Conservation (phyloP, 2,329 filamentous ascomycete species). For the Pyrenophora teres region DNA sequence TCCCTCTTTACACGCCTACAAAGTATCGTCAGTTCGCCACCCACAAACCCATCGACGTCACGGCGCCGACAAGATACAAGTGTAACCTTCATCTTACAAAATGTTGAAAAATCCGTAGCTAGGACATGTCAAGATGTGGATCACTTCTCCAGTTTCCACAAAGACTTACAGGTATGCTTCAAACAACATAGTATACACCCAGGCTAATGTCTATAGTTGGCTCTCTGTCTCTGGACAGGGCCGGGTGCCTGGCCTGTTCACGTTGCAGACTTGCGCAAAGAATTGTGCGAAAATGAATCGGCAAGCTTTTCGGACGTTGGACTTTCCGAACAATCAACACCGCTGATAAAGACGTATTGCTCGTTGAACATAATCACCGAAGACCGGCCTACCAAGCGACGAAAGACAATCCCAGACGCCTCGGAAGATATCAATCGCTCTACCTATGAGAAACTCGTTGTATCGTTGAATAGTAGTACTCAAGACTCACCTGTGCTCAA, state of each 20-base stretch:
- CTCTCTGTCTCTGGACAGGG: constrained; percentile 42
- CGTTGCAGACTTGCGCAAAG: constrained; percentile 27
- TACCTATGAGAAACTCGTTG: constrained; percentile 28
- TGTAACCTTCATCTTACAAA: constrained; percentile 14
- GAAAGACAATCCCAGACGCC: constrained; percentile 23
- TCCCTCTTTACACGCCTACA: constrained; percentile 28
- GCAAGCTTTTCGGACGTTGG: constrained; percentile 29
- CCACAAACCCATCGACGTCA: background rate
- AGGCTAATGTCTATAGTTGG: constrained; percentile 30
- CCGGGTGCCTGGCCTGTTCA: constrained; percentile 33
- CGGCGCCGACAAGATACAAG: constrained; percentile 6
- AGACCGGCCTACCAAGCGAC: constrained; percentile 38
- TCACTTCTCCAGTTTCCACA: constrained; percentile 24
- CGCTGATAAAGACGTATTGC: constrained; percentile 23
- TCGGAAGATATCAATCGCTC: constrained; percentile 16
- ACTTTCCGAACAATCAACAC: constrained; percentile 26
- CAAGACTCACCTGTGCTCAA: constrained; percentile 27
- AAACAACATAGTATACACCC: background rate
- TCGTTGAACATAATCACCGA: constrained; percentile 21
- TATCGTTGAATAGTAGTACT: constrained; percentile 29
- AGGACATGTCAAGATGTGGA: constrained; percentile 26
- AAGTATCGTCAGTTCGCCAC: constrained; percentile 4
- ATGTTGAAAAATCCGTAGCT: constrained; percentile 23
- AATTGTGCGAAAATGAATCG: constrained; percentile 26
- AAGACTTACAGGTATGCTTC: constrained; percentile 41